phyloP scores from a whole-genome alignment of 176 grass and related monocot genomes.

The Neostapfia colusana region DNA sequence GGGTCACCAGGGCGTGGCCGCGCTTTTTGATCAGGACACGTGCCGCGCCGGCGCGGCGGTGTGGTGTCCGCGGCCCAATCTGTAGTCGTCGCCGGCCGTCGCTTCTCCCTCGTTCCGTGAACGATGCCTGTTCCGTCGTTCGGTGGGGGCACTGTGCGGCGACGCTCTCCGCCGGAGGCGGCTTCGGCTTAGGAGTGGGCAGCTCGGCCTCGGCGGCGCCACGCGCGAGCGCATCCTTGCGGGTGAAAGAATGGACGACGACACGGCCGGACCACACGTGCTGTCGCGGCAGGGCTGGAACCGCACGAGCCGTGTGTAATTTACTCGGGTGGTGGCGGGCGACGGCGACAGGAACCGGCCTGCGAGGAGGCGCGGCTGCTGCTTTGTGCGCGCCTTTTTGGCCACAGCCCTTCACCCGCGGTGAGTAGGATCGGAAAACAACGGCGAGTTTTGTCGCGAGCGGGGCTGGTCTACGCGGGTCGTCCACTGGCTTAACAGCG shows the following conservation, averaged over 20 bases:
- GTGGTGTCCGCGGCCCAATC: neutral
- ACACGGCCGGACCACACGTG: neutral
- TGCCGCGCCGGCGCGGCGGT: neutral
- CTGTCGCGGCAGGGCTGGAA: neutral
- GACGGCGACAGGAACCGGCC: conserved; percentile 64
- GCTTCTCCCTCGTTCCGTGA: neutral
- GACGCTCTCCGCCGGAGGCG: neutral
- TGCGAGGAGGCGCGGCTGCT: conserved; percentile 1
- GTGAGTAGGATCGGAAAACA: conserved; percentile 53
- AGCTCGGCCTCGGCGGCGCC: neutral
- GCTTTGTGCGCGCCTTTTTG: neutral
- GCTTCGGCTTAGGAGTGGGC: too few relatives aligned
- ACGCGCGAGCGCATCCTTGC: conserved; percentile 17
- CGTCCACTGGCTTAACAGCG: neutral
- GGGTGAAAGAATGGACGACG: conserved; percentile 13
- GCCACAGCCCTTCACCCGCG: neutral
- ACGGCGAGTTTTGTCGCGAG: conserved; percentile 21
- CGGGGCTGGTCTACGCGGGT: neutral
- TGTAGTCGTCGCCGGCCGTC: too few relatives aligned
- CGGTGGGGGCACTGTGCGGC: neutral
- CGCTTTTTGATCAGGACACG: neutral
- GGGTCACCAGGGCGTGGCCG: neutral
- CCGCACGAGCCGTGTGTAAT: neutral
- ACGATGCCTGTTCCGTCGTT: neutral
- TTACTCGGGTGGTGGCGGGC: conserved; percentile 31